phyloP scores from a whole-genome alignment of 176 grass and related monocot genomes.

The Triticum dicoccoides region DNA sequence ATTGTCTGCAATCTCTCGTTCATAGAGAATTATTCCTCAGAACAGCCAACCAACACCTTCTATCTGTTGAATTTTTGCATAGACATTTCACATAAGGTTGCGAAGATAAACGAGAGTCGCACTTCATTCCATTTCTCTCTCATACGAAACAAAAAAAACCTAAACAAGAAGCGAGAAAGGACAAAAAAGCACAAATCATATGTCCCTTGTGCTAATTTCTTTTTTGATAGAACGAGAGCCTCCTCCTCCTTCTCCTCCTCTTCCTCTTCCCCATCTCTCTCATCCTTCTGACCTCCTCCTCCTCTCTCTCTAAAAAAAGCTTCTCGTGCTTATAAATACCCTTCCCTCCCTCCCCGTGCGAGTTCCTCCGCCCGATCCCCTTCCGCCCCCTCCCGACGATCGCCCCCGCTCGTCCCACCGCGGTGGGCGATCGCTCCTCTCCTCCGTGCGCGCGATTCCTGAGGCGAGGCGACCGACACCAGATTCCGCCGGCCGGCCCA shows the following conservation, averaged over 20 bases:
- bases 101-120: not conserved
- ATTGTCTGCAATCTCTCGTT: too few relatives aligned
- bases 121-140: not conserved
- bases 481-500: conserved; percentile 6
- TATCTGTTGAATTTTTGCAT: not conserved
- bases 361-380: conserved; percentile 42
- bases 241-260: not conserved
- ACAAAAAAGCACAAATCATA: conserved; percentile 12
- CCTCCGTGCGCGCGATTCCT: conserved; percentile 35
- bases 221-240: not conserved
- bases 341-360: not conserved
- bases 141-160: not conserved
- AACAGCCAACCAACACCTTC: too few relatives aligned
- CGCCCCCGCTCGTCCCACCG: conserved; percentile 56
- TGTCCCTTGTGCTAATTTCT: not conserved
- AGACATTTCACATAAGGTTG: not conserved
- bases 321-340: conserved; percentile 45
- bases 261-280: not conserved
- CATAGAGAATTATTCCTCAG: too few relatives aligned
- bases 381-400: conserved; percentile 39
- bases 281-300: not conserved
- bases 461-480: conserved; percentile 8
- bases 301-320: conserved; percentile 46
- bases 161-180: not conserved
- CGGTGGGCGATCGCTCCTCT: conserved; percentile 52